These are phyloP conservation scores for Tieghemiomyces parasiticus DNA, from an alignment of 192 early-diverging fungal species.

Conservation along the genomic window DNA sequence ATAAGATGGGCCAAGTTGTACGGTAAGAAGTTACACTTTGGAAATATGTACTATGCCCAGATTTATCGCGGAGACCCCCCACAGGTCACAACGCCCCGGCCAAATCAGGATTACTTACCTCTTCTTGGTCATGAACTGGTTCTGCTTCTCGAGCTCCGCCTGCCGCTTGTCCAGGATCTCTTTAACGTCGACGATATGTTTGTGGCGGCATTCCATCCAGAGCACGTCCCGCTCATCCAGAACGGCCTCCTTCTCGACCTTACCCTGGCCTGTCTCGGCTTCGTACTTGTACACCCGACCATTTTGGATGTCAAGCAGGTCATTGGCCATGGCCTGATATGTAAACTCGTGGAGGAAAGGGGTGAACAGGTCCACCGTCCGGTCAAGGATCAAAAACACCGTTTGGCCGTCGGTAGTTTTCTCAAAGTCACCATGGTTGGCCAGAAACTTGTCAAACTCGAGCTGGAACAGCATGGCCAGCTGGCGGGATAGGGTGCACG, in stretches of 20 bases:
- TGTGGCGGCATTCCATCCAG: conserved; percentile 36
- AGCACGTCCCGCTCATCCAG: conserved; percentile 29
- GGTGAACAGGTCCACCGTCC: conserved; percentile 76
- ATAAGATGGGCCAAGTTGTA: no score
- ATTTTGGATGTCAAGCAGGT: conserved; percentile 53
- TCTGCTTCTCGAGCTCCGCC: conserved; percentile 25
- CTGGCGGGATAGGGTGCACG: conserved; percentile 48
- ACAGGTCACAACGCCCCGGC: no score
- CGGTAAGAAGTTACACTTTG: no score
- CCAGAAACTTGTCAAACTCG: conserved; percentile 70
- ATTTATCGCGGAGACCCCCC: no score
- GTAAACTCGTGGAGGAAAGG: conserved; percentile 97
- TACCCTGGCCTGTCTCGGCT: conserved; percentile 22
- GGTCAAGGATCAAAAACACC: conserved; percentile 78
- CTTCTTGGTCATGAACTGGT: conserved; percentile 21
- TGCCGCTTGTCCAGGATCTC: conserved; percentile 26
- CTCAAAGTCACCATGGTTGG: conserved; percentile 47
- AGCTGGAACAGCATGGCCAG: conserved; percentile 67
- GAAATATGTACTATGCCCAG: no score
- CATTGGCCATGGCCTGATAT: conserved; percentile 96
- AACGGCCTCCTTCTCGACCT: conserved; percentile 18
- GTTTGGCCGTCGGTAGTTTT: conserved; percentile 34
- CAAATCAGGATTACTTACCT: conserved; percentile 21
- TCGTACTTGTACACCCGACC: conserved; percentile 27
- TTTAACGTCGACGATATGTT: conserved; percentile 35